Evolutionary conservation across 1,139 yeast genomes (phyloP).

Genomic region (Suhomyces panamericanus): DNA sequence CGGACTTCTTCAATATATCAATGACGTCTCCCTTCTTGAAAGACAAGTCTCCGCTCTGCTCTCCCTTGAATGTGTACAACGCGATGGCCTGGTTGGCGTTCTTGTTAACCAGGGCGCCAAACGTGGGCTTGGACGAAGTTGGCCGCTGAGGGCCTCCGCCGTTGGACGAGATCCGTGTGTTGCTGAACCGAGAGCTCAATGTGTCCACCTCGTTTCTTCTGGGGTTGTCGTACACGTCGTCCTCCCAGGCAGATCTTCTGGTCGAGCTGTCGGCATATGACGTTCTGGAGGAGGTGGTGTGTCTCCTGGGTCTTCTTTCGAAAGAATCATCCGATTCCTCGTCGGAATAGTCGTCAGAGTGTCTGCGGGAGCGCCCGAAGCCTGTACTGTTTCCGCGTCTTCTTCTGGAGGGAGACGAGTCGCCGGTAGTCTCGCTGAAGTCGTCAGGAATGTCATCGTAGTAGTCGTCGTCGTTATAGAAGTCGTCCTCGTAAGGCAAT

Average conservation of each 20-base stretch:
- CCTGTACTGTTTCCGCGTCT: conserved; percentile 28
- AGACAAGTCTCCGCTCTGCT: conserved; percentile 85
- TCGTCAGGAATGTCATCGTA: conserved; percentile 74
- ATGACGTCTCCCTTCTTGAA: conserved; percentile 96
- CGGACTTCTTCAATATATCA: conserved; percentile 79
- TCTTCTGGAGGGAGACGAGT: conserved; percentile 33
- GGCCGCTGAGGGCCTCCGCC: conserved; percentile 39
- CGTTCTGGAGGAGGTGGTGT: conserved; percentile 6
- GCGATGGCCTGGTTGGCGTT: conserved; percentile 84
- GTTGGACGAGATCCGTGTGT: conserved; percentile 28
- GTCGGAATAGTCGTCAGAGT: conserved; percentile 41
- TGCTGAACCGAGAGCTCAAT: conserved; percentile 33
- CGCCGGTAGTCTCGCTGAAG: conserved; percentile 50
- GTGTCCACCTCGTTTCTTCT: conserved; percentile 41
- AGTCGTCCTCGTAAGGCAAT: conserved; percentile 51
- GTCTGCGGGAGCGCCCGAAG: conserved; percentile 25
- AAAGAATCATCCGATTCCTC: conserved; percentile 32
- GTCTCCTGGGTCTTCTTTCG: conserved; percentile 19
- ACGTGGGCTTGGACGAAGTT: conserved; percentile 53
- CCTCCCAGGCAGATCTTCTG: conserved; percentile 68
- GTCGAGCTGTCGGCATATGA: conserved; percentile 8
- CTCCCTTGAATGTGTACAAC: conserved; percentile 82
- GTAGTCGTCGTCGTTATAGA: conserved; percentile 57
- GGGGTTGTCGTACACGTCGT: conserved; percentile 69
- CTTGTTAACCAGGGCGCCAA: conserved; percentile 40